Percentiles rank a stretch among this genome's conserved stretches.
phyloP scores from a whole-genome alignment of 441 rosid genomes.

The Viola pubescens region DNA sequence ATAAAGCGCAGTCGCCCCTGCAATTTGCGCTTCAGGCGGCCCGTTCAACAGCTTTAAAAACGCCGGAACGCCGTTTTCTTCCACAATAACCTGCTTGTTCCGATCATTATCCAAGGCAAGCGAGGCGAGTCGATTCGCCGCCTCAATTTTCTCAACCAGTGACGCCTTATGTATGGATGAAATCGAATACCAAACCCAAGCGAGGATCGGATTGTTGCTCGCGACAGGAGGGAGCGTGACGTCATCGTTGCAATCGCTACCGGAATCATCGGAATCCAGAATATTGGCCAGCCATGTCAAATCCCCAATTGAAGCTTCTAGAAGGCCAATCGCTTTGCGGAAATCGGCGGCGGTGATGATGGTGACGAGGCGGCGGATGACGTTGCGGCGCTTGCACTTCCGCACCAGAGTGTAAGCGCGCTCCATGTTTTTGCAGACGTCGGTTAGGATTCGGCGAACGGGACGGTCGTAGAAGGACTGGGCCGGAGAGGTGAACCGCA shows the following conservation, averaged over 20 bases:
- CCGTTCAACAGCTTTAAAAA: constrained; percentile 47
- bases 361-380: constrained; percentile 45
- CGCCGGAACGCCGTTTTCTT: constrained; percentile 48
- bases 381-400: constrained; percentile 40
- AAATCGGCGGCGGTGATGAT: constrained; percentile 46
- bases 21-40: constrained; percentile 45
- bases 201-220: constrained; percentile 60
- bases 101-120: constrained; percentile 49
- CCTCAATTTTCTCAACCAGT: constrained; percentile 36
- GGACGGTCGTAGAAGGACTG: constrained; percentile 48
- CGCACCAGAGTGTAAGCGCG: constrained; percentile 45
- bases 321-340: constrained; percentile 32
- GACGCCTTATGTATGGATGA: constrained; percentile 35
- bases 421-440: constrained; percentile 44
- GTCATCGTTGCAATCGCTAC: constrained; percentile 9
- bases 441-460: constrained; percentile 36
- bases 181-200: constrained; percentile 62
- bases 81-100: constrained; percentile 50
- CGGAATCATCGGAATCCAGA: constrained; percentile 23
- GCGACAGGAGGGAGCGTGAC: constrained; percentile 58
- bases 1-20: constrained; percentile 33
- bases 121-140: constrained; percentile 44
- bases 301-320: constrained; percentile 56
- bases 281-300: constrained; percentile 42
- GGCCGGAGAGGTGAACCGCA: constrained; percentile 34